A percentile compares a stretch with the other conserved stretches of the same genome.
These are phyloP conservation scores for Lactarius quietus DNA, from an alignment of 768 basidiomycete species.

Conservation along the genomic window DNA sequence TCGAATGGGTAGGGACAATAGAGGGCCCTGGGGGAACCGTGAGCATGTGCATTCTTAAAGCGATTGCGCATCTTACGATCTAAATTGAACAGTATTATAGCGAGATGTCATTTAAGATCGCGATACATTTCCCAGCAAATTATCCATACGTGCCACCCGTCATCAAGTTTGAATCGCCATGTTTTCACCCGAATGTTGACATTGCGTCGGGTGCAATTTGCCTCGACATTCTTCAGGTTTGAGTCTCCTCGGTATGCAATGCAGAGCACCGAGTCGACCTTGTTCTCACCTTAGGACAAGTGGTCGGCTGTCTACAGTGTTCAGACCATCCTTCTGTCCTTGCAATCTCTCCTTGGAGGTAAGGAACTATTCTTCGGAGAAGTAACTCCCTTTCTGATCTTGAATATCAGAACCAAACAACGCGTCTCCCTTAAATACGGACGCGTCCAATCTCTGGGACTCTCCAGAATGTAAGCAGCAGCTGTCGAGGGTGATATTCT, in stretches of 20 bases:
- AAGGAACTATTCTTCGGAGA: conserved; percentile 26
- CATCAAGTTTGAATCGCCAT: conserved; percentile 86
- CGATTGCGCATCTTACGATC: conserved; percentile 10
- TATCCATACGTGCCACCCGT: conserved; percentile 85
- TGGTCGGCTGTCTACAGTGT: conserved; percentile 95
- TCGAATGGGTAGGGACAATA: conserved; percentile 88
- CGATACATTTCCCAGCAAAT: conserved; percentile 79
- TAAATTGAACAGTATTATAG: conserved; percentile 57
- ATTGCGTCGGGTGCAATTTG: conserved; percentile 74
- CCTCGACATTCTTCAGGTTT: conserved; percentile 81
- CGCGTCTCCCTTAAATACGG: conserved; percentile 83
- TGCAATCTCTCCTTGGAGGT: conserved; percentile 89
- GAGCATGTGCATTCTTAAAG: conserved; percentile 30
- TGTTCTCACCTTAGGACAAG: conserved; percentile 55
- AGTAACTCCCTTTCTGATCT: neutral
- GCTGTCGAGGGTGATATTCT: conserved; percentile 6
- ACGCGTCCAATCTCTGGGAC: conserved; percentile 81
- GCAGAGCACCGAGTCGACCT: conserved; percentile 5
- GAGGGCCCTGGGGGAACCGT: conserved; percentile 78
- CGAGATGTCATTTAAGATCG: conserved; percentile 77
- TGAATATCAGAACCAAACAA: conserved; percentile 77
- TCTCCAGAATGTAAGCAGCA: conserved; percentile 53
- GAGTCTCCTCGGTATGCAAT: conserved; percentile 18
- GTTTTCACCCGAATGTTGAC: conserved; percentile 91
- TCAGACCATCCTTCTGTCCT: conserved; percentile 81